phyloP scores from a whole-genome alignment of 1,284 basidiomycete genomes.

The Clitocybe nebularis region DNA sequence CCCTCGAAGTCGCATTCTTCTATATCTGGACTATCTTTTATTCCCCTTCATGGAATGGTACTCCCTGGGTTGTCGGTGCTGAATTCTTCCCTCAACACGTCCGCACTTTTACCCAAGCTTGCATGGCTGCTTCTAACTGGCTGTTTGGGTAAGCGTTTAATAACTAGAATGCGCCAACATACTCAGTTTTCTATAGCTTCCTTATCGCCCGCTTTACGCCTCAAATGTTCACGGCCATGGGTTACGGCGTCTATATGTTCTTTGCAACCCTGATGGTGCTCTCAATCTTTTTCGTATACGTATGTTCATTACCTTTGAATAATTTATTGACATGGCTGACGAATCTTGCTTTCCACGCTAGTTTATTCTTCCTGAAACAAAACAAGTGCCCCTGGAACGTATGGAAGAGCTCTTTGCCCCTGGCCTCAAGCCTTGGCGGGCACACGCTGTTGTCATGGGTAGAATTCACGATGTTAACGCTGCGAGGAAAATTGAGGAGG shows the following conservation, averaged over 20 bases:
- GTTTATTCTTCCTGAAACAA: constrained; percentile 31
- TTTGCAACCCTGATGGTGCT: constrained; percentile 32
- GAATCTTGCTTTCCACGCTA: constrained; percentile 6
- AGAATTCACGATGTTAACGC: constrained; percentile 12
- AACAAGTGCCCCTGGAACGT: constrained; percentile 31
- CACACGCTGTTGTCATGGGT: constrained; percentile 23
- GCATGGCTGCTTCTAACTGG: constrained; percentile 32
- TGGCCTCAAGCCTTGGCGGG: constrained; percentile 21
- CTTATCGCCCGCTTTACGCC: constrained; percentile 32
- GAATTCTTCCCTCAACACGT: constrained; percentile 36
- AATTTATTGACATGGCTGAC: not conserved
- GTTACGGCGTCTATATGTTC: constrained; percentile 33
- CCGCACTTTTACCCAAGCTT: constrained; percentile 31
- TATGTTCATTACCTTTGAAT: constrained; percentile 16
- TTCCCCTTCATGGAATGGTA: constrained; percentile 33
- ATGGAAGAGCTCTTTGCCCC: constrained; percentile 34
- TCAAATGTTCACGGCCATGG: constrained; percentile 33
- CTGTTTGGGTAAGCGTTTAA: constrained; percentile 20
- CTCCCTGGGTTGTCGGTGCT: constrained; percentile 29
- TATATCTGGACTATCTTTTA: constrained; percentile 36
- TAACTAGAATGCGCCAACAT: not conserved
- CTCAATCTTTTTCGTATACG: constrained; percentile 28
- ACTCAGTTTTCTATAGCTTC: constrained; percentile 18
- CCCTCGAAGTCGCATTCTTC: constrained; percentile 27
- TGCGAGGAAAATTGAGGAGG: constrained; percentile 6